Percentiles rank a stretch among this genome's conserved stretches.
These are phyloP conservation scores for Wickerhamomyces silvicola DNA, from an alignment of 805 yeast species.

Conservation along the genomic window DNA sequence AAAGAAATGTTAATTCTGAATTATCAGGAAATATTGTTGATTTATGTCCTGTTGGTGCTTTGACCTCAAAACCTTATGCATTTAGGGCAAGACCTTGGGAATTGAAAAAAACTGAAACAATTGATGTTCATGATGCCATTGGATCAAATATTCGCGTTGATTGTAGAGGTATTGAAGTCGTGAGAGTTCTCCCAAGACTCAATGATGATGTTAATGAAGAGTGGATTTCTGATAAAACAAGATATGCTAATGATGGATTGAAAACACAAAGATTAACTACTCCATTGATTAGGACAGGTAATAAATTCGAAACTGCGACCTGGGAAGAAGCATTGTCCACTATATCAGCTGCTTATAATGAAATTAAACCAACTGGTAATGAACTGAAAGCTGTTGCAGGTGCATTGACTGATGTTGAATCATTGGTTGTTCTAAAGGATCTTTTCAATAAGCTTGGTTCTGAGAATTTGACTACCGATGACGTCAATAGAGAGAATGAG, in stretches of 20 bases:
- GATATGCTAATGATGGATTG: constrained; percentile 82
- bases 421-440: constrained; percentile 77
- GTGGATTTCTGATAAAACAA: constrained; percentile 85
- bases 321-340: constrained; percentile 83
- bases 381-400: constrained; percentile 82
- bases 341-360: constrained; percentile 54
- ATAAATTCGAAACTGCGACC: constrained; percentile 63
- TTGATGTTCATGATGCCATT: constrained; percentile 77
- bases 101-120: constrained; percentile 78
- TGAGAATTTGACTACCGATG: constrained; percentile 74
- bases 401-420: constrained; percentile 75
- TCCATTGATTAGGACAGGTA: constrained; percentile 69
- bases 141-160: constrained; percentile 83
- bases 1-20: constrained; percentile 78
- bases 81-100: constrained; percentile 93
- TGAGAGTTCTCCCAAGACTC: constrained; percentile 80
- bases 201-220: constrained; percentile 86
- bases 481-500: constrained; percentile 37
- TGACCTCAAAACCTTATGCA: constrained; percentile 87
- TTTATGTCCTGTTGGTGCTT: constrained; percentile 88
- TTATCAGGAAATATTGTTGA: constrained; percentile 83
- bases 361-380: constrained; percentile 52
- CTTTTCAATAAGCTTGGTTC: constrained; percentile 70
- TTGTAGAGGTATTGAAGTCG: constrained; percentile 79
- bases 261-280: constrained; percentile 80